These are phyloP conservation scores for Schizophyllum amplum DNA, from an alignment of 1,284 basidiomycete genomes.

Conservation along the genomic window DNA sequence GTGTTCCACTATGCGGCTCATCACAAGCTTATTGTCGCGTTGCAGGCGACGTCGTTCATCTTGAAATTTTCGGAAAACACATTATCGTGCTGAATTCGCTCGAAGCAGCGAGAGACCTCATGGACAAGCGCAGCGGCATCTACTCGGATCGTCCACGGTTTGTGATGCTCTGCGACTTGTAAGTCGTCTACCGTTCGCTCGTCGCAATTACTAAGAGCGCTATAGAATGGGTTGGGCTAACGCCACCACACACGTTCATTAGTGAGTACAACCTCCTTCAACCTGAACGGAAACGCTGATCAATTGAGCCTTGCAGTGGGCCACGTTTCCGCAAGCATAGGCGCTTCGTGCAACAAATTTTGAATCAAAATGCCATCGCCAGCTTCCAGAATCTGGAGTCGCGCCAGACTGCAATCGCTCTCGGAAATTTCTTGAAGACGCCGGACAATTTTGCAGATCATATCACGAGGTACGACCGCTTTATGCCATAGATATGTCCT, in stretches of 20 bases:
- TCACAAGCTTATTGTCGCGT: background rate
- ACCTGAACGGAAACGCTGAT: background rate
- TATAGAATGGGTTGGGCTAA: background rate
- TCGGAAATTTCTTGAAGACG: background rate
- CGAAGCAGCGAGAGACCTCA: slow-evolving; percentile 10
- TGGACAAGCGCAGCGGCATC: slow-evolving; percentile 9
- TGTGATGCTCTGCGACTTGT: slow-evolving; percentile 9
- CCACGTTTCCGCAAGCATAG: slow-evolving; percentile 1
- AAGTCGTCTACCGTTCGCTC: background rate
- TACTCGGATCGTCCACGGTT: slow-evolving; percentile 11
- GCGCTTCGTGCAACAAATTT: background rate
- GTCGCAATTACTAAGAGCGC: background rate
- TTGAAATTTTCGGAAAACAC: slow-evolving; percentile 6
- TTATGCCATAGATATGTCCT: background rate
- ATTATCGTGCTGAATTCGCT: slow-evolving; percentile 11
- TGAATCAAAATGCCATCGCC: background rate
- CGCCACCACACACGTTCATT: slow-evolving; percentile 2
- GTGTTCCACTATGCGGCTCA: too few relatives aligned
- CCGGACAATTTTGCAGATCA: slow-evolving; percentile 2
- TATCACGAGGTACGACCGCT: slow-evolving; percentile 1
- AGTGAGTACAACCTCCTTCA: background rate
- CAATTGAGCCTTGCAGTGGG: background rate
- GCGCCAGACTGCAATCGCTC: background rate
- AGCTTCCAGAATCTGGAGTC: background rate
- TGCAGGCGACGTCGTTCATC: slow-evolving; percentile 11